These are phyloP conservation scores for Ustilago hordei DNA, from an alignment of 1,284 basidiomycete genomes.

Conservation along the genomic window DNA sequence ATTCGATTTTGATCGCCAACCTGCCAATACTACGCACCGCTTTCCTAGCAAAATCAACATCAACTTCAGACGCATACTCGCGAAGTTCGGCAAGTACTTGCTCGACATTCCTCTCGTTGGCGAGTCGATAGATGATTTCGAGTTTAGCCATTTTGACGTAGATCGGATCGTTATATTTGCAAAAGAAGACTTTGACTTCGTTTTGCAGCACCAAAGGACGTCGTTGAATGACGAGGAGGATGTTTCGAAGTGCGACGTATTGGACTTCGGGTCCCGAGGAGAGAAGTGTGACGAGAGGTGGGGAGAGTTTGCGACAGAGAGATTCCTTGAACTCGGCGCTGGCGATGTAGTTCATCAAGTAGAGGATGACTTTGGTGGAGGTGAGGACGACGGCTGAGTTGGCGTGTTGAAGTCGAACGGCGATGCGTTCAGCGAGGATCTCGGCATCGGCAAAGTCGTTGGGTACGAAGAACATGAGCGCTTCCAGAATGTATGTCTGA, in stretches of 20 bases:
- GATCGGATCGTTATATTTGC: conserved; percentile 99
- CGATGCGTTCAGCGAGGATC: conserved; percentile 90
- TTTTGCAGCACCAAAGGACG: conserved; percentile 91
- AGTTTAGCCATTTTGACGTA: conserved; percentile 98
- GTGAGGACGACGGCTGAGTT: conserved; percentile 95
- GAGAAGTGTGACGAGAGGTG: conserved; percentile 76
- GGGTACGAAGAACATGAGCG: conserved; percentile 90
- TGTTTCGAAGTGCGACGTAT: conserved; percentile 96
- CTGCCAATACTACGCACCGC: conserved; percentile 96
- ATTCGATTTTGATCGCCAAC: conserved; percentile 94
- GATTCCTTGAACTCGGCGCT: conserved; percentile 84
- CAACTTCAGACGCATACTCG: conserved; percentile 99
- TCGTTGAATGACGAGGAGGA: conserved; percentile 94
- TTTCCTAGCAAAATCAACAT: conserved; percentile 97
- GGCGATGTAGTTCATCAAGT: conserved; percentile 99
- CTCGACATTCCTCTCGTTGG: conserved; percentile 87
- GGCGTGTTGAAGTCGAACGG: conserved; percentile 88
- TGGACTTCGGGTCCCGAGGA: conserved; percentile 98
- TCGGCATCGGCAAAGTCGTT: conserved; percentile 89
- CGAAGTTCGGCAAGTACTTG: conserved; percentile 93
- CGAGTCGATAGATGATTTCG: conserved; percentile 97
- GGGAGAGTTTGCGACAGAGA: conserved; percentile 96
- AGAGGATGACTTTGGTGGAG: conserved; percentile 92
- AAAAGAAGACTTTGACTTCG: conserved; percentile 98
- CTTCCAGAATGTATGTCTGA: conserved; percentile 97